Evolutionary conservation across 2,329 filamentous ascomycete genomes (phyloP), one percentile per base, ranked within the genome.

Genomic region (Madurella fahalii): DNA sequence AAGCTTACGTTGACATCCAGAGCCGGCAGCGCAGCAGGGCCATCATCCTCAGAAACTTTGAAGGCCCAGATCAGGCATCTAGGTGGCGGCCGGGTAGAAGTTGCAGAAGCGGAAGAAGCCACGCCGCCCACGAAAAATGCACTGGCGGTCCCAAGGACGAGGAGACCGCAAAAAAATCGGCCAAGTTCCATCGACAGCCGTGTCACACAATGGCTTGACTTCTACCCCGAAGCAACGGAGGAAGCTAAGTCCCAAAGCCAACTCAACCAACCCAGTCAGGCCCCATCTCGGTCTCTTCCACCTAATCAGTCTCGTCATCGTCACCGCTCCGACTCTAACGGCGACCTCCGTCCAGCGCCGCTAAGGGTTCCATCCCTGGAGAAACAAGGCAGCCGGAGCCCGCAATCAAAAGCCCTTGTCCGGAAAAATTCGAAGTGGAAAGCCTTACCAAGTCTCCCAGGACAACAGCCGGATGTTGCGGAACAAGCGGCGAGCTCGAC

Each of bases 161-260:
- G 30, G 7, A 49, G 37, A 9, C n/a, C 47, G 12, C 39, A 44
- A 4, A 49, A 16, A 20, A 52, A 52, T 12, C 50, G 43, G 13
- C 20, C 53, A 9, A 54, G 42, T 31, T 59, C 57, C 9, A 49
- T 48, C 11, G 63, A 64, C 9, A 64, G 60, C 47, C 59, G 61
- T 15, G 51, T 57, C n/a, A 64, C 61, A 2, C 61, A 64, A 42
- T 64, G 63, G 63, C 53, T 61, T n/a, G 61, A 64, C 45, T 58
- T 64, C 5, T 64, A 64, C 49, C 39, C 55, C 1, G 52, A 57
- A 12, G 18, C 41, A 7, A 17, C 40, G 1, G 53, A 52, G 11
- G 11, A 9, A 12, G 15, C 39, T 47, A 51, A 48, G 16, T 12
- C 50, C 1, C 47, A 53, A 30, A 13, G 13, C 50, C 32, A 31